These are phyloP conservation scores for Phytophthora aleatoria DNA, from an alignment of 352 stramenopile species.

Conservation along the genomic window DNA sequence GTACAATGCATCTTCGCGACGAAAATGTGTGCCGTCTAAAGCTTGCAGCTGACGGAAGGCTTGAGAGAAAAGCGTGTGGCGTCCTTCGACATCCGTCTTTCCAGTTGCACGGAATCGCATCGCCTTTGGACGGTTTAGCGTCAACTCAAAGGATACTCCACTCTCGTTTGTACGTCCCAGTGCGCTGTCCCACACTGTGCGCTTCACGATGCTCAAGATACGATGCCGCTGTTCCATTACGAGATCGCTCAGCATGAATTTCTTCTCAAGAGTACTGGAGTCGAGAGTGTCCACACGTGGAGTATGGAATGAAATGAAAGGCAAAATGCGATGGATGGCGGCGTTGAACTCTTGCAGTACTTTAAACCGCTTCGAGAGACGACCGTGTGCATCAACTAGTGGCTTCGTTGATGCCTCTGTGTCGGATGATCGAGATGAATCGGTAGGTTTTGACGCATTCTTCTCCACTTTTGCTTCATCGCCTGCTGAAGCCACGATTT, in stretches of 20 bases:
- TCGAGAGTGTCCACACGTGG: constrained; percentile 12
- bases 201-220: constrained; percentile 81
- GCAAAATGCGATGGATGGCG: constrained; percentile 59
- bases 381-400: constrained; percentile 36
- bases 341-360: constrained; percentile 80
- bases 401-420: not conserved
- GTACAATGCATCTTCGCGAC: constrained; percentile 76
- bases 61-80: constrained; percentile 83
- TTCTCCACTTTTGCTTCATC: constrained; percentile 17
- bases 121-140: constrained; percentile 81
- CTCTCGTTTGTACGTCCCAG: constrained; percentile 55
- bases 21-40: constrained; percentile 68
- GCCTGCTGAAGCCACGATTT: constrained; percentile 47
- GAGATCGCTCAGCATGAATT: constrained; percentile 39
- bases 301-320: constrained; percentile 49
- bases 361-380: constrained; percentile 66
- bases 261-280: constrained; percentile 1
- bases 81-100: constrained; percentile 62
- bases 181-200: constrained; percentile 71
- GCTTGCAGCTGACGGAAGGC: constrained; percentile 82
- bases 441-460: constrained; percentile 1
- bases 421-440: constrained; percentile 1
- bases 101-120: constrained; percentile 74
- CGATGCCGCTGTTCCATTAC: constrained; percentile 55
- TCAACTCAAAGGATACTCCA: constrained; percentile 61